Base-by-base conservation (phyloP, 768 basidiomycete genomes). In the Leucosporidium creatinivorum region DNA sequence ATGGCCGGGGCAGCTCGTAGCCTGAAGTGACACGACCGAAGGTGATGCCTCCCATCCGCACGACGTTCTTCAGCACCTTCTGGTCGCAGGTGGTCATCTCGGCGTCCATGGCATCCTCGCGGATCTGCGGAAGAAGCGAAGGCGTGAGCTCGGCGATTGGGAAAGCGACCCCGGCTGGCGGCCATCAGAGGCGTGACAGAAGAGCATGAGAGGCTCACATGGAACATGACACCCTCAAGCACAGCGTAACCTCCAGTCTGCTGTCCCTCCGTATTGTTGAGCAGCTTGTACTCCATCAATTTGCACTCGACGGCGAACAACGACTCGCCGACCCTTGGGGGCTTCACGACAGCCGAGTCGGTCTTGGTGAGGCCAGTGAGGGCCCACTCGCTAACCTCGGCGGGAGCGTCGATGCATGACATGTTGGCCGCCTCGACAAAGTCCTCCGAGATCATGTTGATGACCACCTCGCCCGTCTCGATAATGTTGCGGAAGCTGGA, bases 401-500 rank as follows among this genome's bases (percentile, higher is more conserved):
- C 52, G 1, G 79, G 78, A 13, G 74, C 59, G 62, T 78, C 76
- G 49, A 77, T 75, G 31, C 75, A 63, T 4, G 77, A 77, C 65
- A 73, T 77, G 65, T 80, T 79, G 25, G 76, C 67, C 3, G 79
- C 78, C 66, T 80, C 79, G 60, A 79, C 65, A 67, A 79, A 79
- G 0, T 83, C 77, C 75, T 89, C 86, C 62, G 85, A 86, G 70
- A 90, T 84, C 61, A 87, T 84, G 73, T 84, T 87, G 58, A 86
- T 83, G 17, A 85, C 85, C 77, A 89, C 89, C 74, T 87, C 81
- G 67, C 84, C 85, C 23, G 83, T 86, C 0, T 80, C 79, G 56
- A 82, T 76, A 67, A 88, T 86, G 68, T 89, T 89, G 66, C 81
- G 80, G 51, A 52, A 52, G 13, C 25, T 52, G n/a, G 51, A 52